Evolutionary conservation across 257 asterid species (phyloP), one percentile per base, ranked within the genome.

Genomic region (Apocynum venetum): DNA sequence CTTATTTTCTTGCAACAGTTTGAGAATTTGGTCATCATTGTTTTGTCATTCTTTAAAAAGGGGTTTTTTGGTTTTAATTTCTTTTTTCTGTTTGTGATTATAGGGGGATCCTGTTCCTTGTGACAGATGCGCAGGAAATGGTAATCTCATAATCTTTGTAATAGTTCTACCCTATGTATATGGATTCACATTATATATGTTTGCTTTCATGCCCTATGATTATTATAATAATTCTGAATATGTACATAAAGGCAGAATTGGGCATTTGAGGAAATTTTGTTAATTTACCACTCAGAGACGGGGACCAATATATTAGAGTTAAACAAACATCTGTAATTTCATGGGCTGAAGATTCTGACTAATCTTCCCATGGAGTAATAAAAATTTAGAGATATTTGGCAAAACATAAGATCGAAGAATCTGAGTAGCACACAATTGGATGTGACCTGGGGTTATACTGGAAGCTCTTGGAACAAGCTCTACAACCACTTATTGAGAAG

Each of bases 81-180:
- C 20, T 12, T 76, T 47, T n/a, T 48, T 60, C 36, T 72, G 40
- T 68, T 40, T 72, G 48, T 14, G 40, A 70, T 20, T 88, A 86
- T 87, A 94, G 97, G 97, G 98, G 75, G 98, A 91, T 87, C 98
- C 98, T 69, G 91, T 92, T 73, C 87, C 98, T 14, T 92, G 97
- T 85, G 90, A 89, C 61, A 91, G 92, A 81, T 94, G 98, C 59
- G 97, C 94, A 66, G 98, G 97, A 59, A 94, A 94, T 79, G 97
- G 97, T 94, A 89, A 85, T 59, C 46, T n/a, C 53, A 38, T 38
- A 41, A 40, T 15, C n/a, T 4, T 40, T 6, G 49, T 66, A 19
- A 4, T 65, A 36, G 2, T 65, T 51, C 15, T 67, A 65, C 6
- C 31, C 10, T 19, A 38, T 8, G 1, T 46, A 2, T 47, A 51